Percentiles rank a stretch among this genome's conserved stretches.
phyloP scores from a whole-genome alignment of 176 grass and related monocot species.

The Cenchrus americanus region DNA sequence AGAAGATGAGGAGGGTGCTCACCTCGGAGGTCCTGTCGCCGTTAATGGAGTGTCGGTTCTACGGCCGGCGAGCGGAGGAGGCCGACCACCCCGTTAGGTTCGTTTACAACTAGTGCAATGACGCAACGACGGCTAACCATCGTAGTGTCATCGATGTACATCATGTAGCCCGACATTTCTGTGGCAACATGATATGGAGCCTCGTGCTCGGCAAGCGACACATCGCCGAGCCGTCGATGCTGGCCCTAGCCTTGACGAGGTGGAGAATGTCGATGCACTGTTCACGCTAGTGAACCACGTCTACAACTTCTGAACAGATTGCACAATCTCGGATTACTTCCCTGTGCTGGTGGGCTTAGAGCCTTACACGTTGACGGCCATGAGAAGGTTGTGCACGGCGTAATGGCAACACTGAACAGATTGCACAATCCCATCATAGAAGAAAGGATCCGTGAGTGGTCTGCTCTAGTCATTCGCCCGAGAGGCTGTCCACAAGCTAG shows the following conservation, averaged over 20 bases:
- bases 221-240: not conserved
- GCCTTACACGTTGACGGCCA: no score
- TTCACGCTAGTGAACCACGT: no score
- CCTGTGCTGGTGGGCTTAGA: no score
- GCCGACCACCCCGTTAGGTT: conserved; percentile 39
- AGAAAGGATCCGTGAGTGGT: no score
- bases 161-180: conserved; percentile 27
- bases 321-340: no score
- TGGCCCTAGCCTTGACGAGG: conserved; percentile 7
- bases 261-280: conserved; percentile 24
- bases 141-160: not conserved
- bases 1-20: conserved; percentile 53
- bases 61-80: conserved; percentile 21
- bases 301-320: no score
- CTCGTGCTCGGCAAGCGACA: conserved; percentile 38
- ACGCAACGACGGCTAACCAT: not conserved
- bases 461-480: no score
- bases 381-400: no score
- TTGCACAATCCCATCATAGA: no score
- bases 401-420: no score
- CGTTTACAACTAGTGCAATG: not conserved
- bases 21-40: conserved; percentile 26
- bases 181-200: conserved; percentile 28
- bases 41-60: not conserved
- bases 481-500: no score